A percentile compares a stretch with the other conserved stretches of the same genome.
Evolutionary conservation across 2,329 filamentous ascomycete genomes (phyloP).

Genomic region (Lasiodiplodia sp.): DNA sequence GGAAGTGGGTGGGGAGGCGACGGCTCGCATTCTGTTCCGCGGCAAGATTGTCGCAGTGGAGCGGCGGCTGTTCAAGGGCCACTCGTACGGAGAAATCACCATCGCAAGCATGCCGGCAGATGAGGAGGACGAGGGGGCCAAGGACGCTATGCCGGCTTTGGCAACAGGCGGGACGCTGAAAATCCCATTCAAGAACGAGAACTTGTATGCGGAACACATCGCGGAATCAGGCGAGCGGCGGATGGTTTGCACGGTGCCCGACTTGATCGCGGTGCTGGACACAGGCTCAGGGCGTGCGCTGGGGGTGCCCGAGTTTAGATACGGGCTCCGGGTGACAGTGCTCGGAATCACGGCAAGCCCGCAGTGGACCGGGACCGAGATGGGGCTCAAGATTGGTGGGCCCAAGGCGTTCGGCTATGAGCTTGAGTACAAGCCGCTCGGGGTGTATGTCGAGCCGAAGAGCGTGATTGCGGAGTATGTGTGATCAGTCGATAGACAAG

Average conservation of each 20-base stretch:
- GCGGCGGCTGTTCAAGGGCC: slow-evolving; percentile 62
- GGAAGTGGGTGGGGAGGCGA: slow-evolving; percentile 51
- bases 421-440: slow-evolving; percentile 24
- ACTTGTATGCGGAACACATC: slow-evolving; percentile 63
- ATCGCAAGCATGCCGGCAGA: slow-evolving; percentile 49
- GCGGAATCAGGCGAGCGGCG: slow-evolving; percentile 44
- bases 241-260: slow-evolving; percentile 56
- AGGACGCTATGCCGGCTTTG: slow-evolving; percentile 28
- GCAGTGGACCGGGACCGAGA: slow-evolving; percentile 25
- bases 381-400: slow-evolving; percentile 24
- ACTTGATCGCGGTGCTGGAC: slow-evolving; percentile 30
- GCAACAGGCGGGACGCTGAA: slow-evolving; percentile 57
- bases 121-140: slow-evolving; percentile 37
- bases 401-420: slow-evolving; percentile 30
- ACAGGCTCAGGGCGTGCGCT: slow-evolving; percentile 23
- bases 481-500: not conserved
- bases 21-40: slow-evolving; percentile 66
- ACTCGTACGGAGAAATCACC: slow-evolving; percentile 66
- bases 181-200: slow-evolving; percentile 78
- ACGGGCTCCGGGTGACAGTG: slow-evolving; percentile 28
- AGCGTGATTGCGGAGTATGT: slow-evolving; percentile 29
- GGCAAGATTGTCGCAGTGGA: slow-evolving; percentile 71
- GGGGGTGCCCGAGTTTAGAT: slow-evolving; percentile 29
- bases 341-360: slow-evolving; percentile 29
- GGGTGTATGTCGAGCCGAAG: slow-evolving; percentile 29